Evolutionary conservation across 208 protist species (phyloP).

Genomic region (Borovskyia barvae): DNA sequence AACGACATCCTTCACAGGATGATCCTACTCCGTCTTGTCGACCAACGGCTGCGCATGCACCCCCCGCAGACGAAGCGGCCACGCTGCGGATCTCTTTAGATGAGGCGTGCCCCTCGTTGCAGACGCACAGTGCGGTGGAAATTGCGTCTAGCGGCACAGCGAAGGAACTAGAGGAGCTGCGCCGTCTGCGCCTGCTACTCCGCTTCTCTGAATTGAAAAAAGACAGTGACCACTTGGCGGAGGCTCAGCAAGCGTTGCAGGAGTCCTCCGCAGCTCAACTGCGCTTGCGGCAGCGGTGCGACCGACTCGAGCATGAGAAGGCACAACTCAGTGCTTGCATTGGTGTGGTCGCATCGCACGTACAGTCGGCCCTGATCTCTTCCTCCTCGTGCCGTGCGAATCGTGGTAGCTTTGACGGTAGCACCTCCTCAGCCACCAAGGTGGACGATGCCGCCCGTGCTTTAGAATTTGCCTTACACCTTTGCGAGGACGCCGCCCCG

Average conservation of each 20-base stretch:
- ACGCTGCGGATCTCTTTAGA: no score
- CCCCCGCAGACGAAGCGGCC: no score
- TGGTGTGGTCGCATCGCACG: constrained; percentile 2
- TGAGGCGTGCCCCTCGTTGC: no score
- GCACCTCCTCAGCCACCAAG: no score
- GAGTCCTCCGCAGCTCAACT: constrained; percentile 13
- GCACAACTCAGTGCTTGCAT: neutral
- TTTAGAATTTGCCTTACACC: neutral
- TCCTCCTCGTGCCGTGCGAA: no score
- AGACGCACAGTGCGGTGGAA: no score
- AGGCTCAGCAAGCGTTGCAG: constrained; percentile 8
- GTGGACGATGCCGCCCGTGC: no score
- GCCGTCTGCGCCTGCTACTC: constrained; percentile 59
- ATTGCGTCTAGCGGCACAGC: no score
- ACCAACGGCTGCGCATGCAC: no score
- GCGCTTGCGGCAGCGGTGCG: constrained; percentile 12
- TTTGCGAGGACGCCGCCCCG: neutral
- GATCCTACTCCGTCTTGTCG: no score
- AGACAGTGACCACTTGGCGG: constrained; percentile 49
- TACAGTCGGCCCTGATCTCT: constrained; percentile 3
- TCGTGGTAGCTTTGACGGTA: no score
- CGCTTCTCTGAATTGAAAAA: constrained; percentile 79
- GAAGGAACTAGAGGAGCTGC: constrained; percentile 34
- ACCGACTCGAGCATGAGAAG: neutral
- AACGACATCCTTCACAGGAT: no score